phyloP scores from a whole-genome alignment of 2,329 filamentous ascomycete genomes.

The Claviceps quebecensis region DNA sequence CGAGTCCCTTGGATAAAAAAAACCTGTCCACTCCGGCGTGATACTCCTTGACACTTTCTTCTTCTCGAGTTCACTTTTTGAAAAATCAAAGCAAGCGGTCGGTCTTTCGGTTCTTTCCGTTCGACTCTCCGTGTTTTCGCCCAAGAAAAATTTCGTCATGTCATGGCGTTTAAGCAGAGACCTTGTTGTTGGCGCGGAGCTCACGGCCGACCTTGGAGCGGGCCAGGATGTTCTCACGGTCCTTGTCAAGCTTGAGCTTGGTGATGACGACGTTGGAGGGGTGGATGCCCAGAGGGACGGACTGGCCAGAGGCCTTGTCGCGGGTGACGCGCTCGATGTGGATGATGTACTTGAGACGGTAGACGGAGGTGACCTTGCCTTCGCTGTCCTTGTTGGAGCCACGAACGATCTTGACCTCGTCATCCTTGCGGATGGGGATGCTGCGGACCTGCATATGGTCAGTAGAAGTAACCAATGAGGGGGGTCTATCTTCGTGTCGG shows the following conservation, averaged over 20 bases:
- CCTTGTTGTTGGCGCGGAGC: slow-evolving; percentile 57
- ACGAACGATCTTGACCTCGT: slow-evolving; percentile 86
- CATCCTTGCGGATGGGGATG: slow-evolving; percentile 95
- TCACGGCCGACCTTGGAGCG: slow-evolving; percentile 72
- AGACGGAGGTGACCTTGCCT: slow-evolving; percentile 95
- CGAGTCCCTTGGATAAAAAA: slow-evolving; percentile 5
- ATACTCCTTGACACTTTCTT: too few relatives aligned
- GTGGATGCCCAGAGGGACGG: slow-evolving; percentile 85
- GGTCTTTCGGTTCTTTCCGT: slow-evolving; percentile 6
- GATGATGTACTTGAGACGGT: slow-evolving; percentile 95
- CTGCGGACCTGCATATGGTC: slow-evolving; percentile 56
- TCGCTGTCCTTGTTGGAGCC: slow-evolving; percentile 94
- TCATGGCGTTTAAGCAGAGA: slow-evolving; percentile 33
- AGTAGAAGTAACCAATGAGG: neutral
- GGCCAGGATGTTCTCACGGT: slow-evolving; percentile 78
- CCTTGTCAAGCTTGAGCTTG: slow-evolving; percentile 97
- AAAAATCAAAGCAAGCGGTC: slow-evolving; percentile 1
- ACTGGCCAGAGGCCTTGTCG: slow-evolving; percentile 96
- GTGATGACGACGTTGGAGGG: slow-evolving; percentile 96
- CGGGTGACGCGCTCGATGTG: slow-evolving; percentile 94
- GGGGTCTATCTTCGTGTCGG: neutral
- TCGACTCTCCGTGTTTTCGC: neutral
- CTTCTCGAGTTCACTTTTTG: too few relatives aligned
- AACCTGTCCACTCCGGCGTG: too few relatives aligned
- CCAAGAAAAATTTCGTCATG: neutral